phyloP scores from a whole-genome alignment of 805 yeast genomes.

The Pichia heedii region DNA sequence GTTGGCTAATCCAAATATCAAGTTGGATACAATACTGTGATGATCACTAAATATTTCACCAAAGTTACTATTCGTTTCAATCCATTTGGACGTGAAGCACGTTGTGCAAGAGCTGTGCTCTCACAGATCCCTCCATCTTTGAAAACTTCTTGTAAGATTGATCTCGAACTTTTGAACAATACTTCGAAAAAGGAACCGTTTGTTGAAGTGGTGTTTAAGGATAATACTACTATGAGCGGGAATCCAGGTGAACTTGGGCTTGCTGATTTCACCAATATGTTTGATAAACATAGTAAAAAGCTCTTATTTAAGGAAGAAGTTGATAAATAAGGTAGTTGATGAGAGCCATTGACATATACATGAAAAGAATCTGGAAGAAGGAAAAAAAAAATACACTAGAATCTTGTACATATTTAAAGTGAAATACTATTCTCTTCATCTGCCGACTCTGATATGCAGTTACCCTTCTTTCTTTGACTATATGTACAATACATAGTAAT shows the following conservation, averaged over 20 bases:
- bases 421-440: no score
- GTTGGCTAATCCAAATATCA: no score
- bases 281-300: constrained; percentile 78
- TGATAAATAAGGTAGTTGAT: constrained; percentile 17
- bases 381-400: no score
- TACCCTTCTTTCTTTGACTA: no score
- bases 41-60: constrained; percentile 89
- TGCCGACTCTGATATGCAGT: no score
- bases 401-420: no score
- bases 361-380: no score
- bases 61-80: constrained; percentile 69
- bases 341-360: no score
- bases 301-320: constrained; percentile 69
- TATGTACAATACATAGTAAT: no score
- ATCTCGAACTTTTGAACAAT: constrained; percentile 49
- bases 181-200: constrained; percentile 42
- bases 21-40: no score
- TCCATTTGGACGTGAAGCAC: constrained; percentile 68
- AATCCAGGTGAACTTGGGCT: constrained; percentile 54
- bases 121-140: constrained; percentile 72
- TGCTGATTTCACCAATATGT: constrained; percentile 52
- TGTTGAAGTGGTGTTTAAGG: constrained; percentile 74
- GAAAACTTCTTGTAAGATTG: constrained; percentile 52
- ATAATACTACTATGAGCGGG: constrained; percentile 58
- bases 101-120: constrained; percentile 70